Base-by-base conservation (phyloP, 2,329 filamentous ascomycete species). In the Aphanocladium album region DNA sequence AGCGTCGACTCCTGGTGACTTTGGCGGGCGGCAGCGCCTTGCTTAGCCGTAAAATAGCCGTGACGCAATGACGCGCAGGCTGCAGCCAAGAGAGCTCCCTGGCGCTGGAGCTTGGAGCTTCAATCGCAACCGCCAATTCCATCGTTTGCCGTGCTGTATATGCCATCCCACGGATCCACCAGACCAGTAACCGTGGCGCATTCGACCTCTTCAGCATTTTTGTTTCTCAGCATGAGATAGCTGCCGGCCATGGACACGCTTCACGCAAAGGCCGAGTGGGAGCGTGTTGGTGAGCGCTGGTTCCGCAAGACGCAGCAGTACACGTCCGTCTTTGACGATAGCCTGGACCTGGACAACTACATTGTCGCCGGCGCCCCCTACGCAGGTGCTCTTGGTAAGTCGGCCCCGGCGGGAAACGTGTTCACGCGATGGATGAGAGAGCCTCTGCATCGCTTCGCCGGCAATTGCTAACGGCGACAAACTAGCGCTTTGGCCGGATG, bases 241-340 rank as follows among this genome's bases (percentile, higher is more conserved):
- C 64, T 60, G 60, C 23, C 16, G 23, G 35, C 64, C 54, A 86
- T 86, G 83, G 83, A 85, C 68, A 75, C 77, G 65, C 76, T 81
- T 70, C 81, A 84, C 75, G 82, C 93, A 70, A 91, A 91, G 68
- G 89, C 91, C 69, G 91, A 93, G 75, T 99, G 95, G 95, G 92
- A 96, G 80, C 89, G 86, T 75, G 86, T 98, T 66, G 95, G 91
- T 72, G 90, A 96, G 76, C 89, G 86, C 70, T 98, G 96, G 81
- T 99, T 98, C 79, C 90, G 93, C 74, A 97, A 96, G 79, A 88
- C 90, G 61, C 90, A 93, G 75, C 85, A 96, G 63, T 99, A 98
- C 80, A 93, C 92, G 63, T 89, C 88, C 66, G 85, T 98, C 65
- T 99, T 98, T 74, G 92, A 96, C 76, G 85, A 90, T 71, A 92